These are phyloP conservation scores for Cercophora scortea DNA, from an alignment of 495 filamentous ascomycete species.

Conservation along the genomic window DNA sequence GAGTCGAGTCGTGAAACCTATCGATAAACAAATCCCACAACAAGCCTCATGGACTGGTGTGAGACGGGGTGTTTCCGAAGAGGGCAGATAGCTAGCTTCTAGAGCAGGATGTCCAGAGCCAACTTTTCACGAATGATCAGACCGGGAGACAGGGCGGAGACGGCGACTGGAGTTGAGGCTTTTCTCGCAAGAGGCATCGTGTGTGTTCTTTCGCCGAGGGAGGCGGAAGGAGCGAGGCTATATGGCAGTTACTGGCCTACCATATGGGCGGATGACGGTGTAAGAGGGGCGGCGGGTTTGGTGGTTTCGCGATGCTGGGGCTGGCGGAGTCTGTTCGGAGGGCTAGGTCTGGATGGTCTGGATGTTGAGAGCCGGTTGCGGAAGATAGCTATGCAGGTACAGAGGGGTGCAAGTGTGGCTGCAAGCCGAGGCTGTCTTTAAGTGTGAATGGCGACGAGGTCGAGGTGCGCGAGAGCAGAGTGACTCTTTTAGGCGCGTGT, in stretches of 20 bases:
- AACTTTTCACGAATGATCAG: slow-evolving; percentile 44
- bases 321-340: not conserved
- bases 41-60: slow-evolving; percentile 20
- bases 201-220: slow-evolving; percentile 30
- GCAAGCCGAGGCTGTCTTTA: slow-evolving; percentile 4
- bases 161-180: slow-evolving; percentile 46
- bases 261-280: slow-evolving; percentile 18
- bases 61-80: slow-evolving; percentile 32
- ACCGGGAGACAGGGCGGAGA: slow-evolving; percentile 48
- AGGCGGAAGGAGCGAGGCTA: slow-evolving; percentile 21
- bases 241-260: slow-evolving; percentile 30
- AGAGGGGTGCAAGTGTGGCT: slow-evolving; percentile 8
- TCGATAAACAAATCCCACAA: slow-evolving; percentile 32
- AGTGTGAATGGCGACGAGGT: slow-evolving; percentile 7
- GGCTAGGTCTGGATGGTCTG: not conserved
- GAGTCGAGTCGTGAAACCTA: slow-evolving; percentile 31
- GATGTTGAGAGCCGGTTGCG: too few species aligned
- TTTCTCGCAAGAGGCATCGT: slow-evolving; percentile 46
- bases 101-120: slow-evolving; percentile 34
- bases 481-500: slow-evolving; percentile 33
- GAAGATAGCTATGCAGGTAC: slow-evolving; percentile 11
- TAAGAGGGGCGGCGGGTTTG: slow-evolving; percentile 1
- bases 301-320: not conserved
- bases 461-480: slow-evolving; percentile 15
- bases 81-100: slow-evolving; percentile 28